These are phyloP conservation scores for Wickerhamiella nectarea DNA, from an alignment of 805 yeast species.

Conservation along the genomic window DNA sequence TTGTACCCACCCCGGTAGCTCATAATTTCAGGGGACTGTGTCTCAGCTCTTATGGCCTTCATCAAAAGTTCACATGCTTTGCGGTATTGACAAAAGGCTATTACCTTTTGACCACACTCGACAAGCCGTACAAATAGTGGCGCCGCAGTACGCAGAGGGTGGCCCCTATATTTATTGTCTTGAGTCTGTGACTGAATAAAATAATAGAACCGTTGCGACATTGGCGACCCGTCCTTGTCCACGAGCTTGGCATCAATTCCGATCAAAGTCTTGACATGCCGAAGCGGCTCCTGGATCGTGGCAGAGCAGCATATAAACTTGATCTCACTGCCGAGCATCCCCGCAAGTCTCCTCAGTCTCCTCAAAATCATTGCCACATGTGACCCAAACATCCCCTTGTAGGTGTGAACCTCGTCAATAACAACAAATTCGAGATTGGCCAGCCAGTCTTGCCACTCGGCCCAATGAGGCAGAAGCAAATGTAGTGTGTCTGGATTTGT, in stretches of 20 bases:
- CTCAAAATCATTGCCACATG: constrained; percentile 81
- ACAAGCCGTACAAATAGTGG: constrained; percentile 55
- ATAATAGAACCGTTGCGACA: constrained; percentile 59
- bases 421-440: constrained; percentile 55
- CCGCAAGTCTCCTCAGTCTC: constrained; percentile 54
- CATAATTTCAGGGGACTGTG: constrained; percentile 43
- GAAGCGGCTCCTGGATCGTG: constrained; percentile 60
- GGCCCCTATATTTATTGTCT: constrained; percentile 44
- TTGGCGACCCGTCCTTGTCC: constrained; percentile 76
- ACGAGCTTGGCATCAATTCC: constrained; percentile 53
- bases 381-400: constrained; percentile 83
- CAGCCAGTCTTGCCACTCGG: constrained; percentile 59
- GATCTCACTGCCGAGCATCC: constrained; percentile 39
- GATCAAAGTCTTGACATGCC: constrained; percentile 61
- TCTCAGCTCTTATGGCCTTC: constrained; percentile 54
- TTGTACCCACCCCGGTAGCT: constrained; percentile 94
- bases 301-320: constrained; percentile 88
- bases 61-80: constrained; percentile 74
- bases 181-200: constrained; percentile 76
- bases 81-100: constrained; percentile 82
- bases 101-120: constrained; percentile 53
- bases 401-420: constrained; percentile 74
- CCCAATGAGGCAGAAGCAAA: constrained; percentile 65
- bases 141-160: constrained; percentile 65
- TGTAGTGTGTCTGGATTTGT: constrained; percentile 95